Percentiles rank a stretch among this genome's conserved stretches.
Conservation (phyloP, 129 eudicot genomes). For the Kitagawia praeruptora region DNA sequence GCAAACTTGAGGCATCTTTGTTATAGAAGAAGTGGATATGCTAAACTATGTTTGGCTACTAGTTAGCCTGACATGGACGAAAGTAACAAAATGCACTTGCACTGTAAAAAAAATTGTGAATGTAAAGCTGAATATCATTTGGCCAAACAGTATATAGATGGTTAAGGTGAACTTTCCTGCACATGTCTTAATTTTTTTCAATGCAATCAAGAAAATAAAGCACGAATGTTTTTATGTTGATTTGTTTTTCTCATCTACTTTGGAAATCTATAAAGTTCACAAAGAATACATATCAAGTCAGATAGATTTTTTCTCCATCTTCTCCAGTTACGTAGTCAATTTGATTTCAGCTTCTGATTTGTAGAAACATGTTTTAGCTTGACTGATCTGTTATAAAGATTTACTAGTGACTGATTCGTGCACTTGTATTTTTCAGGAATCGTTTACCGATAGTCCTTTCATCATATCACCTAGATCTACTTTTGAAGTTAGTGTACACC, state of each 20-base stretch:
- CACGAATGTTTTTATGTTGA: too few relatives aligned
- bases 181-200: too few relatives aligned
- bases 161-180: not conserved
- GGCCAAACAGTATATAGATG: not conserved
- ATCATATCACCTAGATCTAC: conserved; percentile 94
- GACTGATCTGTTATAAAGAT: not conserved
- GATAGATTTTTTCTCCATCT: too few relatives aligned
- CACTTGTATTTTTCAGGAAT: conserved; percentile 52
- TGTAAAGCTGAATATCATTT: not conserved
- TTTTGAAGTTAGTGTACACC: conserved; percentile 88
- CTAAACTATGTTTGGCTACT: too few relatives aligned
- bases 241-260: not conserved
- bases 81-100: too few relatives aligned
- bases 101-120: not conserved
- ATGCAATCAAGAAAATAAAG: not conserved
- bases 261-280: not conserved
- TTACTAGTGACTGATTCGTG: not conserved
- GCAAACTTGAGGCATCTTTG: too few relatives aligned
- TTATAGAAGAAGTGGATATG: not conserved
- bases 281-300: too few relatives aligned
- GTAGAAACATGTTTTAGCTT: not conserved
- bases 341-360: not conserved
- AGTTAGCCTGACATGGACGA: too few relatives aligned
- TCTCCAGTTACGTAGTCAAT: not conserved
- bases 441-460: conserved; percentile 90